These are phyloP conservation scores for Nakazawaea ishiwadae DNA, from an alignment of 805 yeast genomes.

Conservation along the genomic window DNA sequence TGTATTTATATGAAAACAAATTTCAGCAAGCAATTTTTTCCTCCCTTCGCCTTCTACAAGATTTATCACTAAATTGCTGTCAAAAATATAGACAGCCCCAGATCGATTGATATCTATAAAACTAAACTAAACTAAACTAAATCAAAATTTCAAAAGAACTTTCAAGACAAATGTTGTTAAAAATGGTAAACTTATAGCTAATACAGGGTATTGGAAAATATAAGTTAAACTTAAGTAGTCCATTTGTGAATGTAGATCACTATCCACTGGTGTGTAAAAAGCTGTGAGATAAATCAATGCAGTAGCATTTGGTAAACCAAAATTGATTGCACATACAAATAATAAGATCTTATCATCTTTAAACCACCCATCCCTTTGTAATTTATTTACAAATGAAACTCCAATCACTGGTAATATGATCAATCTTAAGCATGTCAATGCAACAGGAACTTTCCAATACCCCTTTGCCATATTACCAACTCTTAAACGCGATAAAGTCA, in stretches of 20 bases:
- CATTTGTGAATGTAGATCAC: slow-evolving; percentile 56
- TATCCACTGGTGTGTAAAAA: slow-evolving; percentile 66
- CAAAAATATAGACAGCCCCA: not conserved
- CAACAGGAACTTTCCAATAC: slow-evolving; percentile 61
- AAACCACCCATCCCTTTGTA: slow-evolving; percentile 61
- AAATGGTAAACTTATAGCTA: slow-evolving; percentile 70
- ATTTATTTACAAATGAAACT: slow-evolving; percentile 56
- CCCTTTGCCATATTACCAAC: slow-evolving; percentile 60
- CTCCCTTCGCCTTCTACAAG: too few species aligned
- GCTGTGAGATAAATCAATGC: slow-evolving; percentile 86
- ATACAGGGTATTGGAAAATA: slow-evolving; percentile 65
- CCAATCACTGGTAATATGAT: slow-evolving; percentile 80
- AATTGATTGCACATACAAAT: slow-evolving; percentile 69
- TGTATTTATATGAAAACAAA: not conserved
- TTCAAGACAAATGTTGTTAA: slow-evolving; percentile 65
- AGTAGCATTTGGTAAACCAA: slow-evolving; percentile 85
- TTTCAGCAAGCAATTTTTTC: not conserved
- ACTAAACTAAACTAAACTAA: too few species aligned
- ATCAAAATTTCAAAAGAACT: slow-evolving; percentile 24
- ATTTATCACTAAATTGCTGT: not conserved
- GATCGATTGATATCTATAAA: not conserved
- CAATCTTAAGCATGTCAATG: slow-evolving; percentile 53
- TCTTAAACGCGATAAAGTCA: slow-evolving; percentile 75
- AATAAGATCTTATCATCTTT: slow-evolving; percentile 55
- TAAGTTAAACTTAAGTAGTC: slow-evolving; percentile 79